Evolutionary conservation across 805 yeast species (phyloP).

Genomic region (Cyberlindnera mycetangii): DNA sequence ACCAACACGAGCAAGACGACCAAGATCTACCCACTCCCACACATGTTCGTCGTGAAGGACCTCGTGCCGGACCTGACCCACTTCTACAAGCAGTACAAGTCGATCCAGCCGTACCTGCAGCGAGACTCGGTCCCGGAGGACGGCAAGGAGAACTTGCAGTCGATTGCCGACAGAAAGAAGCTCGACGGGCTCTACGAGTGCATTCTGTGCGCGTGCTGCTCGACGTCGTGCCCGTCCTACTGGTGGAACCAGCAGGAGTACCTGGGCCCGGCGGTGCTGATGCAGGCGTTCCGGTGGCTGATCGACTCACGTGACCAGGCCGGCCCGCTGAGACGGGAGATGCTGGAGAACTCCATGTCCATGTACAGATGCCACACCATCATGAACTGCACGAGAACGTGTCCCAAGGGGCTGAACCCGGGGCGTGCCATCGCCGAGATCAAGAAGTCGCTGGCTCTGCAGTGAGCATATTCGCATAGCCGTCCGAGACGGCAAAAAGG

Average conservation of each 20-base stretch:
- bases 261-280: constrained; percentile 96
- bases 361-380: constrained; percentile 98
- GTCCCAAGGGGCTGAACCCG: constrained; percentile 98
- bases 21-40: constrained; percentile 95
- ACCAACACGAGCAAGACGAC: constrained; percentile 67
- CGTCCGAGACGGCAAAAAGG: too few relatives aligned
- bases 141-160: constrained; percentile 90
- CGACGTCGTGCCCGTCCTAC: constrained; percentile 98
- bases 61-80: constrained; percentile 97
- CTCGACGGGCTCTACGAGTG: constrained; percentile 97
- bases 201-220: constrained; percentile 97
- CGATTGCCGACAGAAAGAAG: constrained; percentile 90
- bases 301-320: constrained; percentile 96
- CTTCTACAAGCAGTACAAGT: constrained; percentile 97
- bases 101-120: constrained; percentile 95
- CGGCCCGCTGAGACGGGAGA: constrained; percentile 70
- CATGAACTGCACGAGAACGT: constrained; percentile 97
- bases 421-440: constrained; percentile 97
- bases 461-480: background rate
- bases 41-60: constrained; percentile 96
- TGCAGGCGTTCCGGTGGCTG: constrained; percentile 99
- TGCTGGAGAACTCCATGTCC: constrained; percentile 96
- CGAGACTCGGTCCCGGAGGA: constrained; percentile 73
- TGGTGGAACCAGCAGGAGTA: constrained; percentile 99
- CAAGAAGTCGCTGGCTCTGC: constrained; percentile 84